Base-by-base conservation (phyloP, 2,329 filamentous ascomycete genomes). In the Aspergillus sp. region DNA sequence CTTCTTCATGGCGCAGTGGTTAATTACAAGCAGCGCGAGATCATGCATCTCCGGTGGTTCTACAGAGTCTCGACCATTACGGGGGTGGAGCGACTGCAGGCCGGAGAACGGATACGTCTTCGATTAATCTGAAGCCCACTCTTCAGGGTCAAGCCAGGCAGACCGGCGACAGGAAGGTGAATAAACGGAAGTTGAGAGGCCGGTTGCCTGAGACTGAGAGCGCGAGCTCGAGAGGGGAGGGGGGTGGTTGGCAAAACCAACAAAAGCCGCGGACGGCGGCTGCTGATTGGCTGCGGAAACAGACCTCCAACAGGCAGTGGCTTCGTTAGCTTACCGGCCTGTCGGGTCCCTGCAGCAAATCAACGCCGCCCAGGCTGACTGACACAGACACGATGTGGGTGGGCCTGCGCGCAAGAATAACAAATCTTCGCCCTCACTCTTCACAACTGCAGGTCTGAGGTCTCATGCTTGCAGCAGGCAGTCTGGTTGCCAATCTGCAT, bases 401-500 rank as follows among this genome's bases (percentile, higher is more conserved):
- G 63, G 63, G 62, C 49, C 55, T n/a, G 17, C 36, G 30, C 32
- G 20, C 49, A 52, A 22, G 24, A 51, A 41, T 38, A 43, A 45
- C 36, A 47, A 50, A 45, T 53, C 48, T 36, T 48, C 42, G 43
- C 22, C 22, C 22, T 45, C 43, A 44, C 45, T 48, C 48, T 53
- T 48, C 45, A 52, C 24, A 58, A 49, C 32, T 15, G 20, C 36
- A 56, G 20, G 22, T 44, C 55, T 52, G 48, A 39, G 24, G 24
- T 30, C 24, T 45, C 43, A 45, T 30, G 22, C 43, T 17, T 45
- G 22, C 34, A 11, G 34, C 34, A 36, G 34, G 34, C 55, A 52
- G 62, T 59, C 52, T 49, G 61, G 62, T 60, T 65, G 57, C 30
- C 53, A 63, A 61, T 61, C 64, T 68, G 65, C 63, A 66, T 54